Percentiles rank a stretch among this genome's conserved stretches.
Conservation (phyloP, 805 yeast species). For the Blastobotrys mokoenaii region DNA sequence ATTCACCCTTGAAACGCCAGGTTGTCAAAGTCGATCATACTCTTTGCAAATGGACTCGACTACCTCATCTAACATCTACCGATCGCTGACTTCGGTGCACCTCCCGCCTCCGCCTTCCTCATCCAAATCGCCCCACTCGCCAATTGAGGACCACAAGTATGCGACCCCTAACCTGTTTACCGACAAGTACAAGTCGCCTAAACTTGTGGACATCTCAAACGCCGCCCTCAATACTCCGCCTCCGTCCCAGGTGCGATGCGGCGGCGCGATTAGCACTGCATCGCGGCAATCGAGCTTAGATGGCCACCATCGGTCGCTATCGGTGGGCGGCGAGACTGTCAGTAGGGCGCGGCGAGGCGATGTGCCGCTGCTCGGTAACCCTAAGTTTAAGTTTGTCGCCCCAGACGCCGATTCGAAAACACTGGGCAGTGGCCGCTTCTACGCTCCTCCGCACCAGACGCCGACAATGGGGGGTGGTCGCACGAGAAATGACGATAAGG, state of each 20-base stretch:
- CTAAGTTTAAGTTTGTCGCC: too few relatives aligned
- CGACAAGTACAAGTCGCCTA: not conserved
- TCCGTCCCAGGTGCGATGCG: conserved; percentile 11
- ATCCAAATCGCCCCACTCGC: not conserved
- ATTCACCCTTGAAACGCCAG: too few relatives aligned
- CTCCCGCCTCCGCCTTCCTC: conserved; percentile 35
- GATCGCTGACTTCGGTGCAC: conserved; percentile 33
- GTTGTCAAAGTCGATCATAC: too few relatives aligned
- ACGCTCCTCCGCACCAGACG: not conserved
- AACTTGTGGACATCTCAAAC: conserved; percentile 7
- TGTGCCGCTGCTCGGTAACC: too few relatives aligned
- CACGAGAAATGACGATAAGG: conserved; percentile 3
- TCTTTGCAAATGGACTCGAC: too few relatives aligned
- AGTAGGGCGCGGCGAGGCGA: too few relatives aligned
- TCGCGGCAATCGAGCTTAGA: too few relatives aligned
- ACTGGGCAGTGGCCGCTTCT: too few relatives aligned
- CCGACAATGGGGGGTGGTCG: not conserved
- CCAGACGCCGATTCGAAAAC: too few relatives aligned
- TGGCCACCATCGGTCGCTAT: too few relatives aligned
- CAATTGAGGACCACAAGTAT: not conserved
- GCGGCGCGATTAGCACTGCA: too few relatives aligned
- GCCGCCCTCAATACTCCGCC: conserved; percentile 18
- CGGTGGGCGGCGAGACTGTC: too few relatives aligned
- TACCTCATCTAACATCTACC: conserved; percentile 22
- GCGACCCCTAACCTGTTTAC: not conserved